Conservation (phyloP, 768 basidiomycete species). For the Hygrocybe punicea region DNA sequence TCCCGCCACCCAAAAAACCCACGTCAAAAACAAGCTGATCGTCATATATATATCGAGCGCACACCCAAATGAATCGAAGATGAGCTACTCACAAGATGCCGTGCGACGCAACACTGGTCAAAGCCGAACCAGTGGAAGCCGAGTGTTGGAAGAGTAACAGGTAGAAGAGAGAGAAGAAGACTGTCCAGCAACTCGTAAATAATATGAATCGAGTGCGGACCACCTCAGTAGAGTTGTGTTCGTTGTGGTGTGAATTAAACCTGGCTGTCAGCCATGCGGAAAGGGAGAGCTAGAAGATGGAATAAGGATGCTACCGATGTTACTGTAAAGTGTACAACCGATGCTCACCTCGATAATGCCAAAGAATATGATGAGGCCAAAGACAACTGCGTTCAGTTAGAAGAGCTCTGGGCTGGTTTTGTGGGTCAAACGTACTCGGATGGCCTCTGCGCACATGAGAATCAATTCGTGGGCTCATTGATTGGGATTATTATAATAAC, state of each 20-base stretch:
- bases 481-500: not conserved
- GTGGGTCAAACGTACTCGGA: conserved; percentile 42
- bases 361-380: conserved; percentile 56
- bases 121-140: conserved; percentile 40
- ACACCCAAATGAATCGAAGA: not conserved
- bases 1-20: conserved; percentile 75
- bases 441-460: conserved; percentile 43
- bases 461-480: conserved; percentile 4
- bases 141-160: conserved; percentile 53
- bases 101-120: conserved; percentile 65
- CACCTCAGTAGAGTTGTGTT: conserved; percentile 44
- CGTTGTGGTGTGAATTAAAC: conserved; percentile 58
- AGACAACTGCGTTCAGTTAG: conserved; percentile 39
- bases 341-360: conserved; percentile 59
- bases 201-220: conserved; percentile 65
- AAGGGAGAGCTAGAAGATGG: conserved; percentile 52
- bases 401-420: not conserved
- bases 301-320: not conserved
- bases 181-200: conserved; percentile 72
- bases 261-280: conserved; percentile 67
- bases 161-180: conserved; percentile 51
- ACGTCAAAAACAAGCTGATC: conserved; percentile 61
- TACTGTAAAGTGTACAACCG: not conserved
- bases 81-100: conserved; percentile 52
- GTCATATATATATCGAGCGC: not conserved